These are phyloP conservation scores for Mycena amicta DNA, from an alignment of 768 basidiomycete species.

Conservation along the genomic window DNA sequence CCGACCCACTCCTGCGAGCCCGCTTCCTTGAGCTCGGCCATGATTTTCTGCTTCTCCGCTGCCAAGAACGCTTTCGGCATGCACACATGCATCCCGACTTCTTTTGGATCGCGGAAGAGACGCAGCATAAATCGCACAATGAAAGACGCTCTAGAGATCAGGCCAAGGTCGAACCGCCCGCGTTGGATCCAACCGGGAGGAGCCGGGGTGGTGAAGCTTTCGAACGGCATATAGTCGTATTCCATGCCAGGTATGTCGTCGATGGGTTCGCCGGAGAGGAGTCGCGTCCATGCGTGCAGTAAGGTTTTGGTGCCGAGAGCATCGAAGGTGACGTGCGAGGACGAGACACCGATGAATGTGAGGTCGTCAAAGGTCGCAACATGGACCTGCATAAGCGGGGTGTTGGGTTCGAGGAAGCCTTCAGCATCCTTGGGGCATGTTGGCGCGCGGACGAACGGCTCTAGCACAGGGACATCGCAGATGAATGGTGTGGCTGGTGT, in stretches of 20 bases:
- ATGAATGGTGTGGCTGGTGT: neutral
- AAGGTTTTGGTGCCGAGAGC: neutral
- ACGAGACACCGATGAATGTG: constrained; percentile 1
- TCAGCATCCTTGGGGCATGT: neutral
- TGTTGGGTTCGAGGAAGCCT: neutral
- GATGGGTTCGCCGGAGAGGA: neutral
- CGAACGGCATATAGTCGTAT: neutral
- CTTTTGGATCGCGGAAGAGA: neutral
- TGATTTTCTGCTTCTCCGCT: neutral
- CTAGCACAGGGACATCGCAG: neutral
- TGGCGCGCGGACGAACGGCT: neutral
- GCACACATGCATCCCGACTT: neutral
- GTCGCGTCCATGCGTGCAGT: neutral
- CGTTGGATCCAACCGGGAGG: neutral
- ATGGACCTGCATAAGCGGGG: constrained; percentile 1
- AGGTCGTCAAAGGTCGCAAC: neutral
- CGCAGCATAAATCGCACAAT: neutral
- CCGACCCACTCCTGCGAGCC: neutral
- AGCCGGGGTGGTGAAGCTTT: neutral
- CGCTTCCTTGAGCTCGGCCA: neutral
- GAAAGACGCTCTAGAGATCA: neutral
- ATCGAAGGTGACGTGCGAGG: neutral
- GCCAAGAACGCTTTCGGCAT: neutral
- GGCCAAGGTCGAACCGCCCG: neutral
- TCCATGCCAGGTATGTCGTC: constrained; percentile 1